Base-by-base conservation (phyloP, 1,139 yeast species). In the Geotrichum klebahnii region DNA sequence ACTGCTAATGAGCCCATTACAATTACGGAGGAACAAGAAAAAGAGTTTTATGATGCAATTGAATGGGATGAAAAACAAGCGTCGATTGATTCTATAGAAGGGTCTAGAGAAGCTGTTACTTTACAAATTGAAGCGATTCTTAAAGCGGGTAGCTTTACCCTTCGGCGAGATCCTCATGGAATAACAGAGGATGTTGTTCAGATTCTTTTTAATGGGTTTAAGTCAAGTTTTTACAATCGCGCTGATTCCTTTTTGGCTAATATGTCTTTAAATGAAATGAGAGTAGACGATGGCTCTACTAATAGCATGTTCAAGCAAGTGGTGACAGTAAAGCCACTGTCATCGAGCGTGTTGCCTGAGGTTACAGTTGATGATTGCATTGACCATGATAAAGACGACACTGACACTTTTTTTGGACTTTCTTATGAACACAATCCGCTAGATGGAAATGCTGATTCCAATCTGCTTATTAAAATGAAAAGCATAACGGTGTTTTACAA, bases 401-500 rank as follows among this genome's bases (percentile, higher is more conserved):
- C 16, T 2, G 70, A 78, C 20, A 95, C 96, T 1, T 85, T 92
- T 58, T 87, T 94, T 65, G 82, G 82, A 63, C 74, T 88, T 1
- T 76, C 84, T 0, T 89, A 85, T 64, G 98, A 92, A 63, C 77
- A 81, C 29, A 86, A 90, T 60, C 98, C 98, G 0, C 67, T 87
- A 34, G 94, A 88, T 66, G 84, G 76, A 5, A 72, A 79, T 16
- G 96, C 97, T 0, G 97, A 90, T 65, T 82, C 95, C 0, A 77
- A 77, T 16, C 68, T 94, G 29, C 70, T 79, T 44, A 83, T 89
- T 2, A 85, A 83, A 60, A 74, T 90, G 63, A 81, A 82, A 58
- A 86, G 96, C 55, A 84, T 92, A 81, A 87, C 96, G 0, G 81
- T 94, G 19, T 88, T 85, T 61, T 92, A 92, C 66, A 90, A 90